Evolutionary conservation across 768 basidiomycete genomes (phyloP).

Genomic region (Lactarius trivialis): DNA sequence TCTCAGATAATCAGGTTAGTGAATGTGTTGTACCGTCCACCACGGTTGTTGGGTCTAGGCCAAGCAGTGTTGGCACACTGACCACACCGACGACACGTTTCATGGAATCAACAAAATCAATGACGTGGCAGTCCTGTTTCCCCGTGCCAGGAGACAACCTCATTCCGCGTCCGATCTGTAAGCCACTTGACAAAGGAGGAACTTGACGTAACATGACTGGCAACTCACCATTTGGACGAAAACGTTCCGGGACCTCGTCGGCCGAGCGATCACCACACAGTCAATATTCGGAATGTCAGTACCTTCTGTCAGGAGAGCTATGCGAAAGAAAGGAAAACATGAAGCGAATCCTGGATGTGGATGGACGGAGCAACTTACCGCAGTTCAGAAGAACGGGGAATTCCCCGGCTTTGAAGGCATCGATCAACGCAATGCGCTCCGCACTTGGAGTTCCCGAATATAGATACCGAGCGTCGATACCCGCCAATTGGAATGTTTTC

Average conservation of each 20-base stretch:
- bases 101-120: slow-evolving; percentile 84
- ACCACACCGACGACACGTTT: slow-evolving; percentile 63
- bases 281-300: slow-evolving; percentile 94
- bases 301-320: slow-evolving; percentile 88
- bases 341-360: not conserved
- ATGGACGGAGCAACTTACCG: slow-evolving; percentile 38
- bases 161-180: slow-evolving; percentile 88
- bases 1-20: not conserved
- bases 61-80: slow-evolving; percentile 78
- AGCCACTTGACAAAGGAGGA: not conserved
- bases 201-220: not conserved
- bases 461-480: slow-evolving; percentile 81
- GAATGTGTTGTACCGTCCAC: slow-evolving; percentile 46
- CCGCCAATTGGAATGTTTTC: slow-evolving; percentile 59
- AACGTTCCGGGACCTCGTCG: slow-evolving; percentile 82
- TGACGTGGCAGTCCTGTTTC: slow-evolving; percentile 79
- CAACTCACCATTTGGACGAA: slow-evolving; percentile 86
- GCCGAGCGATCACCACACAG: slow-evolving; percentile 80
- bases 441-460: slow-evolving; percentile 57
- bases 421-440: slow-evolving; percentile 60
- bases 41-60: slow-evolving; percentile 66
- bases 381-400: slow-evolving; percentile 91
- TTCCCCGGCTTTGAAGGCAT: slow-evolving; percentile 58
- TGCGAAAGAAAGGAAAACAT: not conserved
- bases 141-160: slow-evolving; percentile 73